Conservation (phyloP, 2,329 filamentous ascomycete genomes). For the Byssothecium circinans region DNA sequence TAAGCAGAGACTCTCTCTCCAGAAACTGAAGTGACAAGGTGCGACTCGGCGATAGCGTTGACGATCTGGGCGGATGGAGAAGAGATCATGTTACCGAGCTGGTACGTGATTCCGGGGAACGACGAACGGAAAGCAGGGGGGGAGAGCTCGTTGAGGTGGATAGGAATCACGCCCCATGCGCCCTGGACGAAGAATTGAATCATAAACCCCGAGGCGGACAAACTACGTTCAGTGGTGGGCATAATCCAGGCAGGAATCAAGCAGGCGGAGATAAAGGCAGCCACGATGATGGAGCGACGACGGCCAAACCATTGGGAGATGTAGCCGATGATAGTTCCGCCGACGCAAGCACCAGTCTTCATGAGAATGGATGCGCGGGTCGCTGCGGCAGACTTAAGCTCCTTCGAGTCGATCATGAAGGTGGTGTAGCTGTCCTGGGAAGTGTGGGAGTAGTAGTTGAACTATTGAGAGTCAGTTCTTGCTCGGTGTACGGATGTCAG, state of each 20-base stretch:
- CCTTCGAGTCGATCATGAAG: slow-evolving; percentile 74
- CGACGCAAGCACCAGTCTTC: slow-evolving; percentile 76
- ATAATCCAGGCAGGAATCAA: slow-evolving; percentile 73
- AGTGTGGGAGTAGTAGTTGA: slow-evolving; percentile 69
- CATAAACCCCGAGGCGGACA: slow-evolving; percentile 68
- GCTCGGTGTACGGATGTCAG: neutral
- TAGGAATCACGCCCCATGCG: slow-evolving; percentile 53
- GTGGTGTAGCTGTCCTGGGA: slow-evolving; percentile 82
- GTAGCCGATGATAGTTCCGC: slow-evolving; percentile 73
- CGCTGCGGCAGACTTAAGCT: slow-evolving; percentile 63
- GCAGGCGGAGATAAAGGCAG: slow-evolving; percentile 61
- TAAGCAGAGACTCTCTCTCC: slow-evolving; percentile 68
- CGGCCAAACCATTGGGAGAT: slow-evolving; percentile 74
- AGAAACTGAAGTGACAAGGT: slow-evolving; percentile 52
- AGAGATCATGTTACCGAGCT: slow-evolving; percentile 74
- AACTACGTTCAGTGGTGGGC: slow-evolving; percentile 59
- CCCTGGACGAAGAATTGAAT: slow-evolving; percentile 60
- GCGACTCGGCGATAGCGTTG: slow-evolving; percentile 67
- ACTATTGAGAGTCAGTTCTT: slow-evolving; percentile 48
- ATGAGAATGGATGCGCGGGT: slow-evolving; percentile 78
- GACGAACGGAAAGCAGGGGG: slow-evolving; percentile 70
- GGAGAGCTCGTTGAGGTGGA: slow-evolving; percentile 74
- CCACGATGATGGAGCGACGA: slow-evolving; percentile 65
- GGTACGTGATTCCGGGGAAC: slow-evolving; percentile 72
- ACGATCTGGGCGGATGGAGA: slow-evolving; percentile 76